These are phyloP conservation scores for Viola odorata DNA, from an alignment of 345 rosid species.

Conservation along the genomic window DNA sequence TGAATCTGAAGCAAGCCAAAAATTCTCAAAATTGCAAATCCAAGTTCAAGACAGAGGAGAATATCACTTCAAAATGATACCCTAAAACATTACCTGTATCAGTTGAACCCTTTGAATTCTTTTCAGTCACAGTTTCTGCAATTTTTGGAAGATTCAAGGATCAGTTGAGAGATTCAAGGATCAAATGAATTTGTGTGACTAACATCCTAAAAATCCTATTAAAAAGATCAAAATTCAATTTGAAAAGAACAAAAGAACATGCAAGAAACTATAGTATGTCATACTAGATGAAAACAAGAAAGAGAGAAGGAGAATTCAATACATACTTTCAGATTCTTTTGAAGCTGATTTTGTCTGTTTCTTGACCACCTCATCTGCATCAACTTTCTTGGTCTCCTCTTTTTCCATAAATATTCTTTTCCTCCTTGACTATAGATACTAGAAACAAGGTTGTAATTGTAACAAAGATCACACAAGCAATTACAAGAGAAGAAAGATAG, in stretches of 20 bases:
- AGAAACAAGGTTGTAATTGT: background rate
- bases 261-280: no score
- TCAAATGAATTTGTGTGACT: no score
- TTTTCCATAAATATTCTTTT: slow-evolving; percentile 33
- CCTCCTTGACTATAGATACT: slow-evolving; percentile 20
- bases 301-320: background rate
- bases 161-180: background rate
- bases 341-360: no score
- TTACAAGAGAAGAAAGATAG: background rate
- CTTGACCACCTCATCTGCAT: slow-evolving; percentile 7
- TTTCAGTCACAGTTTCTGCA: slow-evolving; percentile 11
- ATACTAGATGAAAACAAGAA: background rate
- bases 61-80: background rate
- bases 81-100: slow-evolving; percentile 20
- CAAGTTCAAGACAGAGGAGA: background rate
- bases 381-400: slow-evolving; percentile 23
- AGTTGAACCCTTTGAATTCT: slow-evolving; percentile 11
- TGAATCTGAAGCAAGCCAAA: slow-evolving; percentile 29
- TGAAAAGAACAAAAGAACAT: no score
- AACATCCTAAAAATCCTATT: background rate
- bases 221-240: background rate
- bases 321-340: slow-evolving; percentile 23
- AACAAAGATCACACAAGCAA: background rate
- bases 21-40: no score
- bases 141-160: slow-evolving; percentile 19